Base-by-base conservation (phyloP, 75 land plant species). In the Sequoia sempervirens region DNA sequence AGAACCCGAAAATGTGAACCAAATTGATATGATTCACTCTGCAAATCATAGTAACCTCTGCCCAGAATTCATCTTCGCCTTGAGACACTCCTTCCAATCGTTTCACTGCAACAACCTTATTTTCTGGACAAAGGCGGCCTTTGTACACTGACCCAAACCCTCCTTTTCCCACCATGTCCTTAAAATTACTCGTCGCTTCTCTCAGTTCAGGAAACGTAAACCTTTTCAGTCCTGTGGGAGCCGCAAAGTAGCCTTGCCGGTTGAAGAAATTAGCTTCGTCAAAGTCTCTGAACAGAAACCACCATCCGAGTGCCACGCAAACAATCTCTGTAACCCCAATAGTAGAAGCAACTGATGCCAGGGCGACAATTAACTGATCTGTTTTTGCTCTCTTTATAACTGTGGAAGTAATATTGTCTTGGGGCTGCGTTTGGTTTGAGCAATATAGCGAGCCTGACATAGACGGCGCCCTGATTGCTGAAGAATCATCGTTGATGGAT, bases 201-300 rank as follows among this genome's bases (percentile, higher is more conserved):
- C 88, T 93, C 46, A 93, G 89, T 66, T 94, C 94, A 10, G 83
- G 46, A 40, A 89, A 90, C 0, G 83, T 80, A 54, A 91, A 93
- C 82, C 53, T 83, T 78, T 86, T 85, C 68, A 92, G 88, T 53
- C 91, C 90, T 30, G 81, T 34, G 0, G 36, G 36, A 34, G 36
- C 36, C 36, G 36, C 36, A 0, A 34, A 34, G 36, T 34, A 34
- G 36, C 36, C 36, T 34, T 34, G 36, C 36, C 0, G 36, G 36
- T 34, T 34, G 36, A 34, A 34, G 36, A 34, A 34, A 34, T 34
- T 34, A 34, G 36, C 36, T 34, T 34, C 36, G 36, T 86, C 75
- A 14, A 34, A 36, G 14, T 74, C 78, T 45, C 86, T 76, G 10
- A 32, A 82, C 12, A 85, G 79, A 80, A 80, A 83, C 80, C 84